Evolutionary conservation across 2,329 filamentous ascomycete genomes (phyloP).

Genomic region (Phyllosticta capitalensis): DNA sequence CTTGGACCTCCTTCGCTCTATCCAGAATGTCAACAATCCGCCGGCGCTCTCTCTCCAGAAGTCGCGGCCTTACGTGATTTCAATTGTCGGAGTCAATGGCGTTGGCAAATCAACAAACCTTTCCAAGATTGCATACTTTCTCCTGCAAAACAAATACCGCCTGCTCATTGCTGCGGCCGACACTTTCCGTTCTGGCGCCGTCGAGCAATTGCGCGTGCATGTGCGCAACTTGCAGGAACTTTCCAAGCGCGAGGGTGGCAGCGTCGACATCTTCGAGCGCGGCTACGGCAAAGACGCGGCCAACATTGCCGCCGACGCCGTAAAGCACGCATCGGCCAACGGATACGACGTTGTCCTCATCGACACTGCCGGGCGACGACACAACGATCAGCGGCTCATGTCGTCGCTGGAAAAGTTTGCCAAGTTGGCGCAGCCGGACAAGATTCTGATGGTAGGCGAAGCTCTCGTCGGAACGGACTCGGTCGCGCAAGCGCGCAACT

Average conservation of each 20-base stretch:
- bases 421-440: slow-evolving; percentile 90
- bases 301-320: slow-evolving; percentile 87
- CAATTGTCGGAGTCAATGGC: slow-evolving; percentile 95
- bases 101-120: slow-evolving; percentile 97
- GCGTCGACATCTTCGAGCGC: slow-evolving; percentile 89
- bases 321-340: slow-evolving; percentile 64
- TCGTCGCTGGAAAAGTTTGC: slow-evolving; percentile 94
- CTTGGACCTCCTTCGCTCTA: slow-evolving; percentile 87
- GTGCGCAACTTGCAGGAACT: slow-evolving; percentile 89
- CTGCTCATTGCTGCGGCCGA: slow-evolving; percentile 91
- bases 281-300: slow-evolving; percentile 98
- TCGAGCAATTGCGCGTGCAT: slow-evolving; percentile 93
- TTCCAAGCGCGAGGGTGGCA: slow-evolving; percentile 65
- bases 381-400: slow-evolving; percentile 96
- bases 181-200: slow-evolving; percentile 93
- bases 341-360: slow-evolving; percentile 91
- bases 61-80: slow-evolving; percentile 86
- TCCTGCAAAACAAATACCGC: slow-evolving; percentile 93
- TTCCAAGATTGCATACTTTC: slow-evolving; percentile 95
- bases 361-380: slow-evolving; percentile 86
- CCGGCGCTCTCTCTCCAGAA: slow-evolving; percentile 52
- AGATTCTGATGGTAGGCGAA: slow-evolving; percentile 95
- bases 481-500: slow-evolving; percentile 91
- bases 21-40: slow-evolving; percentile 59
- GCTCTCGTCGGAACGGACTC: slow-evolving; percentile 92